phyloP scores from a whole-genome alignment of 1,284 basidiomycete species.

The Agaricales sp. region DNA sequence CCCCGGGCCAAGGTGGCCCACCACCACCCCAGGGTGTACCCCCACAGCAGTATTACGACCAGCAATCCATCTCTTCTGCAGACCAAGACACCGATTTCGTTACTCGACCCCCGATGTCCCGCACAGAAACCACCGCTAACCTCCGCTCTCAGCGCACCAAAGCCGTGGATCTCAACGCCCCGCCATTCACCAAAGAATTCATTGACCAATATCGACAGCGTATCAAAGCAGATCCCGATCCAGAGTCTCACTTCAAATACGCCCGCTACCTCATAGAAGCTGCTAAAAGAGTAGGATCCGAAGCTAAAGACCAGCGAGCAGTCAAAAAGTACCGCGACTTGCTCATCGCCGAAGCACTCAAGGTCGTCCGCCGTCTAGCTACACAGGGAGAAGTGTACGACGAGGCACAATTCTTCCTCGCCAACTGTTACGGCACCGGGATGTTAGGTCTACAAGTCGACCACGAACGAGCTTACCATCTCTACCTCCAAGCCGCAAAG shows the following conservation, averaged over 20 bases:
- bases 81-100: constrained; percentile 39
- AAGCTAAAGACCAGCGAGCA: constrained; percentile 67
- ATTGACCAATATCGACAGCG: constrained; percentile 95
- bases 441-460: constrained; percentile 86
- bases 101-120: constrained; percentile 42
- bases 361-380: constrained; percentile 86
- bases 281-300: constrained; percentile 81
- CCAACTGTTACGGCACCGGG: constrained; percentile 95
- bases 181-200: constrained; percentile 91
- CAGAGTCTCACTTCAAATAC: constrained; percentile 96
- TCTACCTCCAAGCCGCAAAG: constrained; percentile 79
- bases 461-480: constrained; percentile 95
- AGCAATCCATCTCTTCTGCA: constrained; percentile 17
- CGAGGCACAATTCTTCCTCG: constrained; percentile 99
- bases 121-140: constrained; percentile 47
- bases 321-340: constrained; percentile 87
- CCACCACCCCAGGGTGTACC: not conserved
- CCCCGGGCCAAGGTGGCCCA: not conserved
- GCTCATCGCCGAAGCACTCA: constrained; percentile 83
- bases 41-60: not conserved
- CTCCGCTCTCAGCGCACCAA: constrained; percentile 64
- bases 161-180: constrained; percentile 78
- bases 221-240: constrained; percentile 96
- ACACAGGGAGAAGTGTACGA: constrained; percentile 85
- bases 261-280: constrained; percentile 98